phyloP scores from a whole-genome alignment of 2,329 filamentous ascomycete genomes.

The Ophiocordyceps camponoti-leonardi region DNA sequence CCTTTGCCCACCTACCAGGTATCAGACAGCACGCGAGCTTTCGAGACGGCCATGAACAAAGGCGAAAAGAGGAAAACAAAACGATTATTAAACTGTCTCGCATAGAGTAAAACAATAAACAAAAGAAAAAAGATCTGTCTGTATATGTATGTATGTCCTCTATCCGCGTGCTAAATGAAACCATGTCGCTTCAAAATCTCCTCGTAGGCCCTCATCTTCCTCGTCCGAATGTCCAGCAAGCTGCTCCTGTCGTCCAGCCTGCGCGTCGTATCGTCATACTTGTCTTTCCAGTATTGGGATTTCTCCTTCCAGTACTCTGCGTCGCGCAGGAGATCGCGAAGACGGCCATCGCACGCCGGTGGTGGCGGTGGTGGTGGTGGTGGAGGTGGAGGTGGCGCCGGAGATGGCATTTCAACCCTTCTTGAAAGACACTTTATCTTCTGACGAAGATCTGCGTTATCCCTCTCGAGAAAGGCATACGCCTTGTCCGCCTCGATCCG shows the following conservation, averaged over 20 bases:
- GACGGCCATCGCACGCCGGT: constrained; percentile 8
- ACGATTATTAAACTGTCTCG: too few species aligned
- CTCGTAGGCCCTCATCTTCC: constrained; percentile 17
- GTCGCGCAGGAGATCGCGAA: constrained; percentile 14
- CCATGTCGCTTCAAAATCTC: constrained; percentile 15
- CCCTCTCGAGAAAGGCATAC: constrained; percentile 15
- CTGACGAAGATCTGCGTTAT: constrained; percentile 17
- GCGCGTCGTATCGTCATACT: constrained; percentile 10
- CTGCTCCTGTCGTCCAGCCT: constrained; percentile 12
- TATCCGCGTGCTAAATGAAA: constrained; percentile 9
- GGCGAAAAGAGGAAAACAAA: too few species aligned
- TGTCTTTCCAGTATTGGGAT: too few species aligned
- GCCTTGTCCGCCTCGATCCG: constrained; percentile 17
- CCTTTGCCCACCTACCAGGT: too few species aligned
- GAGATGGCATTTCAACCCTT: constrained; percentile 9
- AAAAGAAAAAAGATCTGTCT: too few species aligned
- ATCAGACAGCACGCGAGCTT: too few species aligned
- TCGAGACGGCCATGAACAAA: too few species aligned
- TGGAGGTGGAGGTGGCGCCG: too few species aligned
- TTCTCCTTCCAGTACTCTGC: constrained; percentile 19
- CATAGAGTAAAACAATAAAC: too few species aligned
- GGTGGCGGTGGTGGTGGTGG: too few species aligned
- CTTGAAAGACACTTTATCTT: constrained; percentile 17
- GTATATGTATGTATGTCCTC: too few species aligned
- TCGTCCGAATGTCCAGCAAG: constrained; percentile 12